Base-by-base conservation (phyloP, 164 flowering plant genomes). In the Magnolia changhungtana region DNA sequence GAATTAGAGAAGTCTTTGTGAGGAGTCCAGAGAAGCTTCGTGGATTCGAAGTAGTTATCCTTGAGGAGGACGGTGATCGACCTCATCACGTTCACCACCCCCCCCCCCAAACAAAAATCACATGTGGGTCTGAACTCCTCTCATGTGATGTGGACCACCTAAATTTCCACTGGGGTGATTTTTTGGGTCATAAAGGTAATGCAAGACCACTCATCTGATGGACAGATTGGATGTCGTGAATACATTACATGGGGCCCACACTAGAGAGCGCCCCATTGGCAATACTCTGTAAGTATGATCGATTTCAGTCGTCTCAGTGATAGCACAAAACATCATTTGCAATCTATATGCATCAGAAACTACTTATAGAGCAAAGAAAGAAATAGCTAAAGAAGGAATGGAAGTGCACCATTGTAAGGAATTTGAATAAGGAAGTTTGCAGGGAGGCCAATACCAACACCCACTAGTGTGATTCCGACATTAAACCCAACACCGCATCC, bases 401-500 rank as follows among this genome's bases (percentile, higher is more conserved):
- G 23, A n/a, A 64, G 21, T 67, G 19, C 82, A 93, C 98, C 95
- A 72, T 82, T 87, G 72, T 82, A 87, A 74, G 99, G 99, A 76
- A 78, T 82, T 63, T 79, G 77, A 50, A 82, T 68, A 59, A 88
- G 78, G 76, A 14, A 80, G 82, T 93, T 91, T 29, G 92, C 89
- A 72, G 99, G 99, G 80, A 95, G 94, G 69, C 99, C 99, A 82
- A 95, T 81, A 65, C 99, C 99, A 76, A 92, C 13, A 71, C 98
- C 98, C 76, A 86, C 90, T 4, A 92, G 74, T 14, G 97, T 95
- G 80, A 95, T 81, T 61, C 98, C 98, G 58, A 95, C 97, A 74
- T 85, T 92, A 67, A 95, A 92, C 49, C 98, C 98, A 69, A 88
- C 80, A 37, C 99, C 99, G 81, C 99, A 95, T 11, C 99, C 98